These are phyloP conservation scores for Russula brevipes DNA, from an alignment of 768 basidiomycete genomes.

Conservation along the genomic window DNA sequence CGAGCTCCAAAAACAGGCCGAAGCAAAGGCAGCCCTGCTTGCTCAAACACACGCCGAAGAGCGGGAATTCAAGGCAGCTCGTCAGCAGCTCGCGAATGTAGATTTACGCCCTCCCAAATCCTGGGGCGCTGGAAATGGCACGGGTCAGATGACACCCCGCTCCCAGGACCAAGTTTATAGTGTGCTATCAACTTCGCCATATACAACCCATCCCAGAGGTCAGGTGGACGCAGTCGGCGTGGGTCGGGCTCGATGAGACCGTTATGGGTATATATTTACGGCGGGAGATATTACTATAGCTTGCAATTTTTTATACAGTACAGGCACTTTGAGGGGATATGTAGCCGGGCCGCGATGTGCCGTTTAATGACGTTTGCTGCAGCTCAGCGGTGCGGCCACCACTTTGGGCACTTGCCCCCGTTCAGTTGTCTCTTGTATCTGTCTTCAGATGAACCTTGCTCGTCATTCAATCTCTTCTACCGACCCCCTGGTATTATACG, in stretches of 20 bases:
- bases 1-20: slow-evolving; percentile 81
- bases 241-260: slow-evolving; percentile 20
- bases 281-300: slow-evolving; percentile 4
- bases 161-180: slow-evolving; percentile 20
- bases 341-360: slow-evolving; percentile 14
- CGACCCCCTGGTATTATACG: slow-evolving; percentile 65
- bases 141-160: slow-evolving; percentile 18
- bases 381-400: not conserved
- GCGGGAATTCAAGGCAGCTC: slow-evolving; percentile 72
- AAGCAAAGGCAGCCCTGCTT: slow-evolving; percentile 66
- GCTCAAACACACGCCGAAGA: slow-evolving; percentile 82
- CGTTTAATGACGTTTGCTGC: not conserved
- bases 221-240: slow-evolving; percentile 26
- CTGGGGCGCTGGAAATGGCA: slow-evolving; percentile 47
- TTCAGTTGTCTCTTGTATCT: slow-evolving; percentile 12
- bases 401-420: slow-evolving; percentile 18
- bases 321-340: not conserved
- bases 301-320: slow-evolving; percentile 8
- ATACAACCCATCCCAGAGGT: slow-evolving; percentile 20
- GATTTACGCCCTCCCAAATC: slow-evolving; percentile 72
- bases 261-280: slow-evolving; percentile 5
- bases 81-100: slow-evolving; percentile 69
- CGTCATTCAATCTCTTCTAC: slow-evolving; percentile 79
- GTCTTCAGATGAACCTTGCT: slow-evolving; percentile 71
- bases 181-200: slow-evolving; percentile 17